Base-by-base conservation (phyloP, 768 basidiomycete species). In the Russula sp. region DNA sequence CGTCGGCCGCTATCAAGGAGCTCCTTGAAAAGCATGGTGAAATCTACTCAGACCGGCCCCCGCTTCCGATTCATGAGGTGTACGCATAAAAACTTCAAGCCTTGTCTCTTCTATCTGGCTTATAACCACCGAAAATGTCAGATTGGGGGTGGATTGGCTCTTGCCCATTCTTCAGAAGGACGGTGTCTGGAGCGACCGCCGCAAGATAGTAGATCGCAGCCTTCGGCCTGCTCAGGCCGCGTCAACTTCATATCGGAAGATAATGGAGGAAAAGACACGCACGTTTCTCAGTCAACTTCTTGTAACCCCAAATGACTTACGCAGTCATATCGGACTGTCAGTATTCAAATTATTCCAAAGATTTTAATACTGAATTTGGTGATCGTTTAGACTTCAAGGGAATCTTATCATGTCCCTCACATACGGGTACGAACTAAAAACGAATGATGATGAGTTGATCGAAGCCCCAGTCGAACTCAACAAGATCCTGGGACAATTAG, bases 1-100 rank as follows among this genome's bases (percentile, higher is more conserved):
- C 76, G 57, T 56, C 74, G 60, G 73, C 76, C 58, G 77, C 75
- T 7, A 74, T 78, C 32, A 73, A 74, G 10, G 81, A 79, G 57
- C 71, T 85, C 18, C 72, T 85, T 29, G 82, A 83, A 48, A 82
- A 76, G 67, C 76, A 81, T 53, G 79, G 81, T 58, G 68, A 76
- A 25, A 13, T 34, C 9, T 65, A 62, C 46, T 56, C 64, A 18
- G 64, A 63, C 22, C 61, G 64, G 1, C 55, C 64, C 16, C 5
- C 10, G 6, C 20, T 53, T 25, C 49, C 22, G 0, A 32, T 65
- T 18, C 5, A 18, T 11, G 39, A 63, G 4, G 35, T 65, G 64
- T 65, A 25, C 38, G 64, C 20, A 2, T 29, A 36, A 13, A 4
- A 3, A 13, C 32, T 16, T 22, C 45, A 22, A 22, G 20, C 20